Evolutionary conservation across 1,284 basidiomycete genomes (phyloP).

Genomic region (Trichosporon faecale): DNA sequence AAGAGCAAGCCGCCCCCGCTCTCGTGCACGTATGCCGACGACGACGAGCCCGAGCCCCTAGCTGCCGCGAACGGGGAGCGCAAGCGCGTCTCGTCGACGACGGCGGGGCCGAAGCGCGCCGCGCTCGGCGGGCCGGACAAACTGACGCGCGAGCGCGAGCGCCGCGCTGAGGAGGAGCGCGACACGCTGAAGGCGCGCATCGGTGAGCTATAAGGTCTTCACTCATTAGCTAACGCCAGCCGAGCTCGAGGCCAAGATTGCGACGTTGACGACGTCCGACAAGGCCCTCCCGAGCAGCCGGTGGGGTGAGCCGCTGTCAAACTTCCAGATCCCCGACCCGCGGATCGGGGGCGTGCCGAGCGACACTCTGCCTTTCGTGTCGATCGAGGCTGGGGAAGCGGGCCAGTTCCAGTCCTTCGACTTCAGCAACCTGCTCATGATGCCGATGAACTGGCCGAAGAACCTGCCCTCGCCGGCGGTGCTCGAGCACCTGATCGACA

Average conservation of each 20-base stretch:
- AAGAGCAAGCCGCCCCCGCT: conserved; percentile 32
- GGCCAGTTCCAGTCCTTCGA: conserved; percentile 28
- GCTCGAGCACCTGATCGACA: conserved; percentile 47
- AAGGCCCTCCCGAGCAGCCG: not conserved
- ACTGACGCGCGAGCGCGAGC: conserved; percentile 28
- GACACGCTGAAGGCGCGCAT: conserved; percentile 34
- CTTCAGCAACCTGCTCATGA: conserved; percentile 35
- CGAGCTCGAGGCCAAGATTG: conserved; percentile 40
- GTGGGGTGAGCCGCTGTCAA: conserved; percentile 16
- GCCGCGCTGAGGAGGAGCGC: conserved; percentile 33
- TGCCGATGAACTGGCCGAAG: conserved; percentile 45
- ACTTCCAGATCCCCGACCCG: conserved; percentile 10
- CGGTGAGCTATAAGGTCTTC: conserved; percentile 17
- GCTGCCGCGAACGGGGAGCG: conserved; percentile 7
- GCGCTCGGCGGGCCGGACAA: conserved; percentile 17
- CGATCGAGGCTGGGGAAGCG: conserved; percentile 20
- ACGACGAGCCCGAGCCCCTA: conserved; percentile 17
- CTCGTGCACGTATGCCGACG: conserved; percentile 39
- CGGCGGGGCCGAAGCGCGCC: conserved; percentile 14
- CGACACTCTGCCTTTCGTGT: conserved; percentile 8
- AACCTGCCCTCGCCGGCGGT: conserved; percentile 43
- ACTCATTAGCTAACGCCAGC: conserved; percentile 24
- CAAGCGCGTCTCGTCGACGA: conserved; percentile 11
- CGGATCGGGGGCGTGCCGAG: conserved; percentile 12
- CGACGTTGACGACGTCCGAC: conserved; percentile 24